Base-by-base conservation (phyloP, 805 yeast species). In the Metschnikowia proteae region DNA sequence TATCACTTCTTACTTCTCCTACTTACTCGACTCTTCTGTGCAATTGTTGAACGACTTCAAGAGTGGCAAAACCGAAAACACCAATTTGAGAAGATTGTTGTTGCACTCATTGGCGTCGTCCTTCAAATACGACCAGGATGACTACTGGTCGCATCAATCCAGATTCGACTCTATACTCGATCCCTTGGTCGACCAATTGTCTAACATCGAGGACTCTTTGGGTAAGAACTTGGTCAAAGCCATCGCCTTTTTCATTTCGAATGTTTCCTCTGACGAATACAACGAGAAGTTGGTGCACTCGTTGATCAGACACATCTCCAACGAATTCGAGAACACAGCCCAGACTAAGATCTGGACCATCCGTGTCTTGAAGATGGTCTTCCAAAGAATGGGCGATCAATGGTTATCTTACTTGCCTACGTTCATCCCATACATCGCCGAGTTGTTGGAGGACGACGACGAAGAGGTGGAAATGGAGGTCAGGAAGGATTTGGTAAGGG, bases 381-480 rank as follows among this genome's bases (percentile, higher is more conserved):
- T 90, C 76, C 86, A 87, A 56, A 87, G 87, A 73, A 85, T 90
- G 59, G 97, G 98, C 47, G 98, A 94, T 60, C 88, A 84, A 64
- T 94, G 98, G 99, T 77, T 94, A 55, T 74, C 85, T 31, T 77
- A 87, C 73, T 75, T 94, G 59, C 99, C 99, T 25, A 97, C 91
- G 63, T 78, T 94, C 58, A 96, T 94, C 53, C 99, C 99, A 31
- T 79, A 88, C 51, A 88, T 94, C 65, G 97, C 98, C 6, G 99
- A 94, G 69, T 71, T 94, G 49, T 75, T 94, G 53, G 99, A 94
- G 63, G 98, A 91, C 63, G 98, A 94, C 51, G 95, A 91, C 54
- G 99, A 94, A 66, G 82, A 79, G 43, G 96, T 94, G 29, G 98
- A 94, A 67, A 65, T 81, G 62, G 97, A 90, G 67, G 97, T 90